Evolutionary conservation across 1,139 yeast genomes (phyloP).

Genomic region (Yamadazyma oceani): DNA sequence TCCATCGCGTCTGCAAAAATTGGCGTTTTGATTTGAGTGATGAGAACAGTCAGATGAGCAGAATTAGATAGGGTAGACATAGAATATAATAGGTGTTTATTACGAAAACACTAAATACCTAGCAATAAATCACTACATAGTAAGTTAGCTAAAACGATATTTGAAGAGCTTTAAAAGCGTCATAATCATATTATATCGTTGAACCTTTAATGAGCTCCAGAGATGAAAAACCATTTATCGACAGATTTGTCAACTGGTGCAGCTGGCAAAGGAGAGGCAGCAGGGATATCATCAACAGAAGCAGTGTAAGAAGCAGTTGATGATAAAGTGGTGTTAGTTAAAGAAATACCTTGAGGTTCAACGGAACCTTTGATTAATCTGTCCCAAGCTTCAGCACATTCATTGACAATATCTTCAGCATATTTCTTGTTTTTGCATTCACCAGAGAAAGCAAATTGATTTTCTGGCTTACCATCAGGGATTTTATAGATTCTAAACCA

Average conservation of each 20-base stretch:
- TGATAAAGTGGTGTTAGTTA: slow-evolving; percentile 72
- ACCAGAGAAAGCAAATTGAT: slow-evolving; percentile 83
- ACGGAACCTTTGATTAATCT: slow-evolving; percentile 57
- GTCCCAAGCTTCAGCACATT: slow-evolving; percentile 82
- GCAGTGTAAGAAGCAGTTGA: slow-evolving; percentile 54
- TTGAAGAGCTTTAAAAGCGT: no score
- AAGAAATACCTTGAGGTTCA: slow-evolving; percentile 55
- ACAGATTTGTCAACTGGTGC: slow-evolving; percentile 96
- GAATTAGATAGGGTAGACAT: no score
- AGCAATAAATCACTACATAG: background rate
- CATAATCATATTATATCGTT: no score
- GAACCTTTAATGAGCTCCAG: slow-evolving; percentile 70
- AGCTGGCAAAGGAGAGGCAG: slow-evolving; percentile 69
- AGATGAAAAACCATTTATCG: slow-evolving; percentile 99
- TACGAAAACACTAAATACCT: no score
- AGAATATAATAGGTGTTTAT: no score
- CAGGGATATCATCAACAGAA: slow-evolving; percentile 59
- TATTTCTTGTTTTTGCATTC: slow-evolving; percentile 69
- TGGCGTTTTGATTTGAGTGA: background rate
- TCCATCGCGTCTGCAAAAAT: background rate
- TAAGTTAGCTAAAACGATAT: background rate
- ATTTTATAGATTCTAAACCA: slow-evolving; percentile 92
- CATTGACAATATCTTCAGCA: slow-evolving; percentile 69
- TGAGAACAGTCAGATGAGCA: background rate
- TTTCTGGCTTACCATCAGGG: slow-evolving; percentile 89